Evolutionary conservation across 2,329 filamentous ascomycete genomes (phyloP), one percentile per base, ranked within the genome.

Genomic region (Fusarium setosum): DNA sequence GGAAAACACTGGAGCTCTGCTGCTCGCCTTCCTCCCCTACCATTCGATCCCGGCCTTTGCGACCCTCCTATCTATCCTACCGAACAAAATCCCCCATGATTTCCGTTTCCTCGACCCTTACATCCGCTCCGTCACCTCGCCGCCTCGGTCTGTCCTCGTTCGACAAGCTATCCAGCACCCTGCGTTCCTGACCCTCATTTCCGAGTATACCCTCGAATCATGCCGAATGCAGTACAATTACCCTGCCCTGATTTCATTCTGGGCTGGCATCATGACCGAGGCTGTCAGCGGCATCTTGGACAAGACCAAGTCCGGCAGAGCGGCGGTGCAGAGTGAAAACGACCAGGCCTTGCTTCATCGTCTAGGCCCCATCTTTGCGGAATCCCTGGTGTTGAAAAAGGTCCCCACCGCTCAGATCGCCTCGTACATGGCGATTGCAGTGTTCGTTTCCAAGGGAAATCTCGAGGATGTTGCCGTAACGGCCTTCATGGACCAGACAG

Each of bases 21-120:
- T 98, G 40, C 86, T 94, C 68, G 92, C 94, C 4, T 98, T 98
- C 76, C 84, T 99, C 6, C 96, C 96, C 2, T 98, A 97, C 78
- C 94, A 99, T 76, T 89, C 90, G 8, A 91, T 93, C 29, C 92
- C 92, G 6, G 88, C 93, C 13, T 99, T 99, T 76, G 84, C 91
- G 44, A 94, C 93, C 2, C 83, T 98, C 8, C 83, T 99, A 23
- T 94, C 93, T 2, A 96, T 99, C 58, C 82, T 99, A 12, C 94
- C 96, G 1, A 76, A 83, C n/a, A 87, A 84, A 48, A 83, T 97
- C 9, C 90, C 94, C 1, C 81, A 86, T 37, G 88, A 92, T 34
- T 94, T 96, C 76, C 90, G 90, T 68, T 97, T 97, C 76, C 85
- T 99, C 57, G 86, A 90, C 61, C 95, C 95, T 5, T 98, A 98